Conservation (phyloP, 1,284 basidiomycete genomes). For the Ustilago esculenta region DNA sequence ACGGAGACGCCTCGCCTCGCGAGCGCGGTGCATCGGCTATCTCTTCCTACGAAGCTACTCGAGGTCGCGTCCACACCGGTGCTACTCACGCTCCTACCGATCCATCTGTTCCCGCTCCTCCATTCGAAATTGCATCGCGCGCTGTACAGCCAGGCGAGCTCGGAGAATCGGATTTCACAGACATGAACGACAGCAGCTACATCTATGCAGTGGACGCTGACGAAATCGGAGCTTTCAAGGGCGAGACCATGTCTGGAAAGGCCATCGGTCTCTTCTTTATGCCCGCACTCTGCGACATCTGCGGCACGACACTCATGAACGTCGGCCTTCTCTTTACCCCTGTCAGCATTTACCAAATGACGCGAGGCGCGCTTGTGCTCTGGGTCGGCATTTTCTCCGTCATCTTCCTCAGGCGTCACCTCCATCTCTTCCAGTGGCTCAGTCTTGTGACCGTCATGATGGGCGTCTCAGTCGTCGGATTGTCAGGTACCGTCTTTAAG, state of each 20-base stretch:
- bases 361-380: slow-evolving; percentile 91
- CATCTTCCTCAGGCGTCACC: slow-evolving; percentile 77
- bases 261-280: slow-evolving; percentile 75
- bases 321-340: slow-evolving; percentile 92
- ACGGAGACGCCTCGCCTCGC: slow-evolving; percentile 26
- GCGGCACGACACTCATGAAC: slow-evolving; percentile 93
- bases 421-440: slow-evolving; percentile 74
- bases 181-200: slow-evolving; percentile 34
- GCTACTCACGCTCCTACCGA: slow-evolving; percentile 45
- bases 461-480: slow-evolving; percentile 90
- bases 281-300: slow-evolving; percentile 86
- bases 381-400: slow-evolving; percentile 95
- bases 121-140: slow-evolving; percentile 40
- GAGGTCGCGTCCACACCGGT: slow-evolving; percentile 37
- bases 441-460: slow-evolving; percentile 88
- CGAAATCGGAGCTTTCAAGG: slow-evolving; percentile 33
- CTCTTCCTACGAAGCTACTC: slow-evolving; percentile 43
- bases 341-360: slow-evolving; percentile 97
- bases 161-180: slow-evolving; percentile 26
- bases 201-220: slow-evolving; percentile 32
- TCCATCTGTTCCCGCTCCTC: slow-evolving; percentile 31
- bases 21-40: slow-evolving; percentile 17
- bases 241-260: slow-evolving; percentile 37
- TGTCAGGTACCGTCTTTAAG: slow-evolving; percentile 73
- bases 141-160: slow-evolving; percentile 44